Evolutionary conservation across 2,329 filamentous ascomycete genomes (phyloP).

Genomic region (Phialophora expanda): DNA sequence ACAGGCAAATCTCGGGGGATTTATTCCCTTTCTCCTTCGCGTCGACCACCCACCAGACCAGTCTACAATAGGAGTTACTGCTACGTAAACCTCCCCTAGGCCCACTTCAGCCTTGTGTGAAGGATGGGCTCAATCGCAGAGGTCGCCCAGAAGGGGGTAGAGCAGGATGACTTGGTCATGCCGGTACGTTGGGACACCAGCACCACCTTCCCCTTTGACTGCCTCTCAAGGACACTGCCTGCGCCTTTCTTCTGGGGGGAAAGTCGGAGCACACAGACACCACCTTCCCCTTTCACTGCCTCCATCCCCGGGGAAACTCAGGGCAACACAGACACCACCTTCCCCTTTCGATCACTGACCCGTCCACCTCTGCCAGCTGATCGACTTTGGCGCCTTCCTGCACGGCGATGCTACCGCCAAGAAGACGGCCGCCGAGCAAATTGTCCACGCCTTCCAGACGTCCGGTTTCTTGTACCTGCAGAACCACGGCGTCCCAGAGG

Average conservation of each 20-base stretch:
- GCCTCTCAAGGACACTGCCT: background rate
- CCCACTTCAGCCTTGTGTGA: conserved; percentile 34
- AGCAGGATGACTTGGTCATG: conserved; percentile 53
- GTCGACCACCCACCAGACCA: background rate
- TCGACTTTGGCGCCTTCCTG: conserved; percentile 78
- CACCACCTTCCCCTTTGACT: conserved; percentile 1
- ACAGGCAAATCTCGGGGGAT: background rate
- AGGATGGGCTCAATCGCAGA: conserved; percentile 36
- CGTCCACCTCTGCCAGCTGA: conserved; percentile 59
- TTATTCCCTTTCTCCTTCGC: background rate
- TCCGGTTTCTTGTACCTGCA: conserved; percentile 90
- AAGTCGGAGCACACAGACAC: background rate
- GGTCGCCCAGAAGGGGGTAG: conserved; percentile 42
- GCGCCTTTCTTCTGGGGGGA: background rate
- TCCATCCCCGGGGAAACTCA: background rate
- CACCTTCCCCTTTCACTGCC: conserved; percentile 6
- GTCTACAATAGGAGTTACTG: background rate
- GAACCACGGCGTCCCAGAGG: conserved; percentile 72
- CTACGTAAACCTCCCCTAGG: conserved; percentile 4
- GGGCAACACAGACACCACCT: conserved; percentile 14
- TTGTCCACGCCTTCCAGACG: conserved; percentile 79
- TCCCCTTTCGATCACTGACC: conserved; percentile 16
- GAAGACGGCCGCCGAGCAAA: conserved; percentile 68
- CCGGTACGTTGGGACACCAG: conserved; percentile 42
- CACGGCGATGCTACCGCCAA: conserved; percentile 66